Percentiles rank a stretch among this genome's conserved stretches.
These are phyloP conservation scores for Solidago caesia DNA, from an alignment of 129 eudicot genomes.

Conservation along the genomic window DNA sequence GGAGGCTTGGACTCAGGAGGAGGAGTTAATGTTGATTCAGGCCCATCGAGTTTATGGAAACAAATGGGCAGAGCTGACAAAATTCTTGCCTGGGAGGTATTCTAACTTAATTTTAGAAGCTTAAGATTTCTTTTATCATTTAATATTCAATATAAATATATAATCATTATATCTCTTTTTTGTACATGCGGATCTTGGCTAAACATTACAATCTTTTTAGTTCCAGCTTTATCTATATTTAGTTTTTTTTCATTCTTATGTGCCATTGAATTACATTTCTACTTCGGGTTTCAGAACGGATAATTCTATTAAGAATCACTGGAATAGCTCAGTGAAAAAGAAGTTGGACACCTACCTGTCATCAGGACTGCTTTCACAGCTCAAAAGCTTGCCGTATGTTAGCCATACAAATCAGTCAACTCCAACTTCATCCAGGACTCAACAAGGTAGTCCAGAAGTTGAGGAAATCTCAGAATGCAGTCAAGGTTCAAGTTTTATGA, in stretches of 20 bases:
- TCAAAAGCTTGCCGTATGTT: conserved; percentile 48
- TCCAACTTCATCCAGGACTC: conserved; percentile 53
- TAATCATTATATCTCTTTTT: too few relatives aligned
- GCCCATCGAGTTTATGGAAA: conserved; percentile 76
- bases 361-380: conserved; percentile 68
- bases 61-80: conserved; percentile 91
- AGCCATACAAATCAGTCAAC: conserved; percentile 42
- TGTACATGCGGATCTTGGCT: background rate
- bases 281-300: conserved; percentile 57
- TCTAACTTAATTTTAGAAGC: background rate
- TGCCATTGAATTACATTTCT: background rate
- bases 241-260: too few relatives aligned
- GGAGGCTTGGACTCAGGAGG: conserved; percentile 91
- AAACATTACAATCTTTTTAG: background rate
- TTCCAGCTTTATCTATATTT: too few relatives aligned
- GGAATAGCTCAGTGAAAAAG: conserved; percentile 93
- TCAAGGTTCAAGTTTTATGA: conserved; percentile 52
- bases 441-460: conserved; percentile 53
- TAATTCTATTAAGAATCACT: conserved; percentile 85
- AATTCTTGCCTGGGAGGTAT: conserved; percentile 84
- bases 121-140: background rate
- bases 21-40: conserved; percentile 59
- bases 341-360: conserved; percentile 65
- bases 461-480: conserved; percentile 76
- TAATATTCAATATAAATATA: too few relatives aligned